These are phyloP conservation scores for Gracilaria domingensis DNA, from an alignment of 23 red algal species.

Conservation along the genomic window DNA sequence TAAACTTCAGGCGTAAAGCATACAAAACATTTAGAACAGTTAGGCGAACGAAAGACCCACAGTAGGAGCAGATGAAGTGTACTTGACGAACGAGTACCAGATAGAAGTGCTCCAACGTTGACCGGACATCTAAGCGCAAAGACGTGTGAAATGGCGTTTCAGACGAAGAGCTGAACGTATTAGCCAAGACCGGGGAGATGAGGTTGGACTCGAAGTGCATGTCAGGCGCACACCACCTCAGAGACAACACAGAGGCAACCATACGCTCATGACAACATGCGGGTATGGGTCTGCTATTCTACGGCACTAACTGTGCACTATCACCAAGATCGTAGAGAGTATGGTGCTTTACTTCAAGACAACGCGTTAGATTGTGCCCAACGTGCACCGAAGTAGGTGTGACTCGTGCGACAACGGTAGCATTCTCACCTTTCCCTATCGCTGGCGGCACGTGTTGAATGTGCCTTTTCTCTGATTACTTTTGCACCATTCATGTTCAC, in stretches of 20 bases:
- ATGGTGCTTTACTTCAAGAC: no score
- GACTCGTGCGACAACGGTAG: background rate
- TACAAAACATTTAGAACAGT: background rate
- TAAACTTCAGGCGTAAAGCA: background rate
- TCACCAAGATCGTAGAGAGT: background rate
- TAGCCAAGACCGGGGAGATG: background rate
- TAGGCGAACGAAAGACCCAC: background rate
- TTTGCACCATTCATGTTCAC: background rate
- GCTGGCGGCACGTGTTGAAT: background rate
- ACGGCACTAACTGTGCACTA: background rate
- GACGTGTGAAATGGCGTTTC: background rate
- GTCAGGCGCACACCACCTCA: background rate
- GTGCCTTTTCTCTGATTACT: conserved; percentile 3
- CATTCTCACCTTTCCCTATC: background rate
- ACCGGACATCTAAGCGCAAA: background rate
- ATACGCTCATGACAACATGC: conserved; percentile 1
- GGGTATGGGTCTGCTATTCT: background rate
- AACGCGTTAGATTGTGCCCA: background rate
- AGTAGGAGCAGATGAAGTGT: background rate
- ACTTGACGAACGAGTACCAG: no score
- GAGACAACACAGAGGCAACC: conserved; percentile 6
- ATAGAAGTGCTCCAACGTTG: background rate
- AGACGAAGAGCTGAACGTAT: background rate
- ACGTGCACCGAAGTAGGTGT: background rate
- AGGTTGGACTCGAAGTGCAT: background rate